These are phyloP conservation scores for Picocystis salinarum DNA, from an alignment of 139 green algal genomes.

Conservation along the genomic window DNA sequence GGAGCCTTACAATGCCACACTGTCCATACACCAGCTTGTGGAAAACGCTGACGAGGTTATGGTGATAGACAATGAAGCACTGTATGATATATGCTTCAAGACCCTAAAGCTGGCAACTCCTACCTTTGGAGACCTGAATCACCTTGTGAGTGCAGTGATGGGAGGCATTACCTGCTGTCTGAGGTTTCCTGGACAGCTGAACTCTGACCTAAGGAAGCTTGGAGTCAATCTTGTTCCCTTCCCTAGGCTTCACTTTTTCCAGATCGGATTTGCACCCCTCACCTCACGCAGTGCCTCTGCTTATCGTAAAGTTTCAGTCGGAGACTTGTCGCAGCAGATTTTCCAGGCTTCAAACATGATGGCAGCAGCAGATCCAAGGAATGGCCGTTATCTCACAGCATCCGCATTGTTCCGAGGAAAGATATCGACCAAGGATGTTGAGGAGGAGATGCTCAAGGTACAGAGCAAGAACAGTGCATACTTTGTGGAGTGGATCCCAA, in stretches of 20 bases:
- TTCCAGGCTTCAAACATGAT: slow-evolving; percentile 26
- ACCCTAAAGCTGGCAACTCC: slow-evolving; percentile 97
- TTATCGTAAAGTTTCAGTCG: slow-evolving; percentile 43
- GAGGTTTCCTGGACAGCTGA: slow-evolving; percentile 97
- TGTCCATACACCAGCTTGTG: slow-evolving; percentile 99
- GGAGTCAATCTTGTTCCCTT: slow-evolving; percentile 98
- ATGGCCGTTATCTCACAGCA: slow-evolving; percentile 94
- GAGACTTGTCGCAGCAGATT: slow-evolving; percentile 1
- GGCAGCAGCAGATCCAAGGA: slow-evolving; percentile 79
- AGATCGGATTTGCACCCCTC: slow-evolving; percentile 94
- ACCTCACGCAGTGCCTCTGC: slow-evolving; percentile 89
- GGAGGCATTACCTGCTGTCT: slow-evolving; percentile 98
- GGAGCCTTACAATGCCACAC: slow-evolving; percentile 98
- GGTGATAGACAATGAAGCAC: slow-evolving; percentile 92
- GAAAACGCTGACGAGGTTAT: slow-evolving; percentile 99
- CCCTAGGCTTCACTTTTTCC: slow-evolving; percentile 99
- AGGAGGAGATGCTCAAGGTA: slow-evolving; percentile 98
- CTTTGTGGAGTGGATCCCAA: slow-evolving; percentile 99
- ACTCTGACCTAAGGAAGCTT: slow-evolving; percentile 96
- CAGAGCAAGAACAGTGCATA: slow-evolving; percentile 99
- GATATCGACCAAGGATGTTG: slow-evolving; percentile 93
- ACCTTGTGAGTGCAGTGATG: slow-evolving; percentile 97
- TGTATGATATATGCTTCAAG: slow-evolving; percentile 99
- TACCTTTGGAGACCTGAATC: slow-evolving; percentile 93
- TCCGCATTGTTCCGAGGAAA: slow-evolving; percentile 86